Evolutionary conservation across 495 filamentous ascomycete species (phyloP).

Genomic region (Penicillium canescens): DNA sequence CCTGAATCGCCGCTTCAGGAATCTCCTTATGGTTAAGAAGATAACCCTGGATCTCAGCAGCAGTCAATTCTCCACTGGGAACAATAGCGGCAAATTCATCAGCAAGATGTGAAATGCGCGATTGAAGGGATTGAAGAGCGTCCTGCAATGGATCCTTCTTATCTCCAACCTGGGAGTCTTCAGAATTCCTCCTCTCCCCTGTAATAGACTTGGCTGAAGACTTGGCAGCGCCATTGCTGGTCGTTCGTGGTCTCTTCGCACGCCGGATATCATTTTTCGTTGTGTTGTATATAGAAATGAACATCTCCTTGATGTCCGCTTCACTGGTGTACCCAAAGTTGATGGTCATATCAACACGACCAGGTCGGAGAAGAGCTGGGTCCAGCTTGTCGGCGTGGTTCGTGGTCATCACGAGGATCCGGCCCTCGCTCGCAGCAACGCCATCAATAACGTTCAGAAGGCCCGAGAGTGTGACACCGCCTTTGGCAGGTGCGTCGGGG

Average conservation of each 20-base stretch:
- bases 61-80: conserved; percentile 64
- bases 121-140: conserved; percentile 11
- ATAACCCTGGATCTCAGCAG: conserved; percentile 79
- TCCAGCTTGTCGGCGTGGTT: conserved; percentile 79
- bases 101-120: conserved; percentile 43
- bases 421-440: conserved; percentile 73
- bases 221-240: conserved; percentile 1
- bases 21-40: conserved; percentile 66
- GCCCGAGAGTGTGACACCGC: conserved; percentile 63
- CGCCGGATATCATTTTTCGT: conserved; percentile 28
- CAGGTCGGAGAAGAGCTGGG: conserved; percentile 72
- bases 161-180: neutral
- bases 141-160: conserved; percentile 2
- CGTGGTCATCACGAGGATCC: conserved; percentile 83
- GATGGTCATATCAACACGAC: conserved; percentile 75
- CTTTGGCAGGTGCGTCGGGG: conserved; percentile 14
- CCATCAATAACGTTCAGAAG: conserved; percentile 81
- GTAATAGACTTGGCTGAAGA: neutral
- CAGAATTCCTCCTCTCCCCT: neutral
- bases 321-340: conserved; percentile 65
- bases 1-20: conserved; percentile 59
- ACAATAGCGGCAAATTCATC: conserved; percentile 60
- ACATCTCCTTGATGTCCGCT: conserved; percentile 65
- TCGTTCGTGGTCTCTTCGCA: neutral
- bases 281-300: conserved; percentile 66